phyloP scores from a whole-genome alignment of 768 basidiomycete genomes.

The Tricholoma flavovirens region DNA sequence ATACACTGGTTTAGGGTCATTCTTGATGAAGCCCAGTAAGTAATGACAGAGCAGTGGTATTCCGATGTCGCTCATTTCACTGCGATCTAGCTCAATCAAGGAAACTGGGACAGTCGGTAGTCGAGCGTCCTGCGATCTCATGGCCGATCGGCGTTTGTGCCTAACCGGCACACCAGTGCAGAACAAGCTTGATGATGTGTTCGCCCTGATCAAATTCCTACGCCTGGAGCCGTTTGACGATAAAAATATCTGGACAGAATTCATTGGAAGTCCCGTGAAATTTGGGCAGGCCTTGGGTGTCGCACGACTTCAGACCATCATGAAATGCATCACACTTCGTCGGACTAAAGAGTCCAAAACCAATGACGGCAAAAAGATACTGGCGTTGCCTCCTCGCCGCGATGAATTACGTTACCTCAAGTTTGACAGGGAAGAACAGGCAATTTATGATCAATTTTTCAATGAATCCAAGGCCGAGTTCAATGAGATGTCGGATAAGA shows the following conservation, averaged over 20 bases:
- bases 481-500: conserved; percentile 76
- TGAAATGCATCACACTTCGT: conserved; percentile 94
- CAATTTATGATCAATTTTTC: conserved; percentile 86
- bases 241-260: conserved; percentile 89
- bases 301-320: conserved; percentile 91
- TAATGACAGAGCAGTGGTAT: conserved; percentile 13
- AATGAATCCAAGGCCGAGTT: conserved; percentile 90
- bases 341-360: conserved; percentile 90
- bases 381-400: conserved; percentile 84
- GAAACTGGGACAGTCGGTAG: conserved; percentile 92
- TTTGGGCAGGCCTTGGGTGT: conserved; percentile 86
- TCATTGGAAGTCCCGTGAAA: conserved; percentile 89
- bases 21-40: conserved; percentile 92
- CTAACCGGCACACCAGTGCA: conserved; percentile 99
- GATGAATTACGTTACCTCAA: conserved; percentile 84
- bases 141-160: conserved; percentile 89
- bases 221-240: conserved; percentile 90
- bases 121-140: conserved; percentile 90
- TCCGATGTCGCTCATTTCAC: not conserved
- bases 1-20: conserved; percentile 97
- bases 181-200: conserved; percentile 98
- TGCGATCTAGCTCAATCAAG: conserved; percentile 77
- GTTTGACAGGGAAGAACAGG: conserved; percentile 77
- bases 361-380: conserved; percentile 76
- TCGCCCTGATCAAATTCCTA: conserved; percentile 94